phyloP scores from a whole-genome alignment of 176 grass and related monocot genomes.

The Paspalum notatum region DNA sequence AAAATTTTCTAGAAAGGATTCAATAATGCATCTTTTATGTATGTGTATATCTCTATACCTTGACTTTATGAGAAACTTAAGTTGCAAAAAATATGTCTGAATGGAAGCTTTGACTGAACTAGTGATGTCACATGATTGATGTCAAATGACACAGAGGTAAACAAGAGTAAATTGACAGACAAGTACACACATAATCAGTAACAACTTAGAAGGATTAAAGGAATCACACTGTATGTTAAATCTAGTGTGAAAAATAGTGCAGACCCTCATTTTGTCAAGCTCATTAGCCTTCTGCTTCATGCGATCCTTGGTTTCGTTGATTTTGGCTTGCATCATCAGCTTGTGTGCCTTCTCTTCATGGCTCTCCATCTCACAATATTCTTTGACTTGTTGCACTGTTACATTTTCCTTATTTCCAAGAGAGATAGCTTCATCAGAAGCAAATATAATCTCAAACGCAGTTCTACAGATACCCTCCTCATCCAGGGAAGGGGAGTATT shows the following conservation, averaged over 20 bases:
- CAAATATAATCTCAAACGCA: slow-evolving; percentile 88
- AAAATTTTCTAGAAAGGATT: neutral
- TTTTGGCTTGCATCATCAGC: slow-evolving; percentile 78
- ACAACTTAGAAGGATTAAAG: neutral
- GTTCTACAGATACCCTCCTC: slow-evolving; percentile 73
- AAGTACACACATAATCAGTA: neutral
- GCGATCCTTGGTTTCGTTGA: slow-evolving; percentile 83
- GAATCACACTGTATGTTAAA: slow-evolving; percentile 8
- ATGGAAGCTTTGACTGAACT: neutral
- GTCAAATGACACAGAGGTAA: neutral
- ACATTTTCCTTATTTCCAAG: slow-evolving; percentile 88
- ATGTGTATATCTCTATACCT: neutral
- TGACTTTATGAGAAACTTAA: neutral
- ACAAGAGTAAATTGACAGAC: neutral
- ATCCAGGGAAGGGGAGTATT: slow-evolving; percentile 78
- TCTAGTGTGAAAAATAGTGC: slow-evolving; percentile 17
- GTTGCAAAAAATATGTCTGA: neutral
- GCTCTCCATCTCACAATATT: slow-evolving; percentile 95
- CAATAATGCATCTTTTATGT: neutral
- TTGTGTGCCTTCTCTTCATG: slow-evolving; percentile 83
- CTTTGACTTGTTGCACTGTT: slow-evolving; percentile 83
- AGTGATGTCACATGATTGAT: too few relatives aligned
- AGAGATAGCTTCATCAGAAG: slow-evolving; percentile 85
- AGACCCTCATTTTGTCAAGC: slow-evolving; percentile 88
- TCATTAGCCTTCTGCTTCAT: slow-evolving; percentile 90